Percentiles rank a stretch among this genome's conserved stretches.
These are phyloP conservation scores for Wickerhamiella dianesei DNA, from an alignment of 805 yeast genomes.

Conservation along the genomic window DNA sequence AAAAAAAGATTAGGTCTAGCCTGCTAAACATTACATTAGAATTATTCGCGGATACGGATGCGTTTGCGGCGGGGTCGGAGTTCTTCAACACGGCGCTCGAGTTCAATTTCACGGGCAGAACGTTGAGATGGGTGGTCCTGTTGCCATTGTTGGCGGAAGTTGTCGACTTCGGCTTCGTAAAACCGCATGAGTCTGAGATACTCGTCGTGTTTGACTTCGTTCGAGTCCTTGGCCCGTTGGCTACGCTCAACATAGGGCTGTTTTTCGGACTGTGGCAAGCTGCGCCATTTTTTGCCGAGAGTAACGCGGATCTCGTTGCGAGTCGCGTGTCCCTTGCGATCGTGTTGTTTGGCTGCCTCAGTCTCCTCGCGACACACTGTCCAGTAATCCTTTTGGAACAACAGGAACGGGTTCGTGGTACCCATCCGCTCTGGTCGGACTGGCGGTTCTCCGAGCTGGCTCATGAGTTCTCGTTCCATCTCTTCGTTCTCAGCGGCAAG, in stretches of 20 bases:
- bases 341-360: slow-evolving; percentile 23
- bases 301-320: slow-evolving; percentile 30
- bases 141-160: slow-evolving; percentile 27
- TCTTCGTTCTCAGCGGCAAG: slow-evolving; percentile 22
- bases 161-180: slow-evolving; percentile 28
- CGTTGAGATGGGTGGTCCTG: slow-evolving; percentile 23
- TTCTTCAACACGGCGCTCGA: slow-evolving; percentile 11
- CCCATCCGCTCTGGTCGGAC: slow-evolving; percentile 27
- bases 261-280: slow-evolving; percentile 26
- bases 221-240: slow-evolving; percentile 24
- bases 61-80: slow-evolving; percentile 12
- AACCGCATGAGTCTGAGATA: slow-evolving; percentile 22
- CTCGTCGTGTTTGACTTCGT: slow-evolving; percentile 24
- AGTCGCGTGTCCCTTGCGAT: slow-evolving; percentile 24
- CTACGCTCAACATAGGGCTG: slow-evolving; percentile 27
- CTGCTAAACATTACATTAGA: background rate
- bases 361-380: slow-evolving; percentile 27
- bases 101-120: slow-evolving; percentile 15
- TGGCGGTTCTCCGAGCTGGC: slow-evolving; percentile 29
- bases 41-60: slow-evolving; percentile 8
- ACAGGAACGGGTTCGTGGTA: slow-evolving; percentile 29
- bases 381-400: slow-evolving; percentile 32
- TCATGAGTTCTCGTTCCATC: slow-evolving; percentile 25
- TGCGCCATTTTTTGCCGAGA: slow-evolving; percentile 31
- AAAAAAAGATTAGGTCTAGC: too few species aligned